Percentiles rank a stretch among this genome's conserved stretches.
These are phyloP conservation scores for Trichoderma koningiopsis DNA, from an alignment of 2,329 filamentous ascomycete genomes.

Conservation along the genomic window DNA sequence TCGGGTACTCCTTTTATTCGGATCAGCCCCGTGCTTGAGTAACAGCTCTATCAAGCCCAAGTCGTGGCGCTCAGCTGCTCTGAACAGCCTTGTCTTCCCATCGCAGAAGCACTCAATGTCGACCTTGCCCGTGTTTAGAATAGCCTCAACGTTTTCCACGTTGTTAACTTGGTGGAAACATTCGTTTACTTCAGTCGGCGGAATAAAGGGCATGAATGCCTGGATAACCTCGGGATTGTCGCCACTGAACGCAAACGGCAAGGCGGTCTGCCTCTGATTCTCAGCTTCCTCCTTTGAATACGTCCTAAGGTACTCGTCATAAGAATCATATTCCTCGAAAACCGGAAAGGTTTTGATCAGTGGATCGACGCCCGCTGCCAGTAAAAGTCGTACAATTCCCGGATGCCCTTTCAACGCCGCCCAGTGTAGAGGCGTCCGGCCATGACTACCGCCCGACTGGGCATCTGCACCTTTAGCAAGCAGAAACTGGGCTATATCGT, in stretches of 20 bases:
- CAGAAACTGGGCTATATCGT: neutral
- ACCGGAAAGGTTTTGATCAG: neutral
- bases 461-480: neutral
- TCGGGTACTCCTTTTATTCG: neutral
- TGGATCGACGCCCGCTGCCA: neutral
- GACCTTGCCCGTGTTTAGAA: neutral
- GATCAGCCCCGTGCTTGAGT: neutral
- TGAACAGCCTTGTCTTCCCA: neutral
- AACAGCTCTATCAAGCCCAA: neutral
- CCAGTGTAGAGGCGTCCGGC: neutral
- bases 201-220: neutral
- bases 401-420: neutral
- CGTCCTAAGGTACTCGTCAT: neutral
- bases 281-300: neutral
- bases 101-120: neutral
- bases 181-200: neutral
- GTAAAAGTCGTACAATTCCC: neutral
- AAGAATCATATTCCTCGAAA: neutral
- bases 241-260: neutral
- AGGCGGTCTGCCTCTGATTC: neutral
- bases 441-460: neutral
- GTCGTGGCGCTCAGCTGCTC: neutral
- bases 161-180: neutral
- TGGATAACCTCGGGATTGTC: neutral
- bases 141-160: neutral